Percentiles rank a stretch among this genome's conserved stretches.
These are phyloP conservation scores for Garcia nutans DNA, from an alignment of 345 rosid genomes.

Conservation along the genomic window DNA sequence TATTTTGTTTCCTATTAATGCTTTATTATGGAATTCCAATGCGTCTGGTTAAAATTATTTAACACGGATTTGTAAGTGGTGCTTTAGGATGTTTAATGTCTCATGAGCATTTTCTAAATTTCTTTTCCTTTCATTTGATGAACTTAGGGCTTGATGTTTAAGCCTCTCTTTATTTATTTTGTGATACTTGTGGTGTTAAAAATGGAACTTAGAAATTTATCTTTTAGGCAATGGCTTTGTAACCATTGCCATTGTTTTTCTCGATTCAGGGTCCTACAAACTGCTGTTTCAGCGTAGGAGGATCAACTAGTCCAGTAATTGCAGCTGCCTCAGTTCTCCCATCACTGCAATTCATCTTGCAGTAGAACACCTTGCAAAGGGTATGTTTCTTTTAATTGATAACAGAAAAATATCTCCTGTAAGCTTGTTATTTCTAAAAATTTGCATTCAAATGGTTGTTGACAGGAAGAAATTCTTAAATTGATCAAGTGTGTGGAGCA, in stretches of 20 bases:
- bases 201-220: slow-evolving; percentile 36
- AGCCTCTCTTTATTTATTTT: not conserved
- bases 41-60: not conserved
- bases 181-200: slow-evolving; percentile 10
- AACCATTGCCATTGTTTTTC: slow-evolving; percentile 32
- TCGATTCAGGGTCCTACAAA: slow-evolving; percentile 61
- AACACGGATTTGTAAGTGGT: not conserved
- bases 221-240: slow-evolving; percentile 39
- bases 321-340: slow-evolving; percentile 55
- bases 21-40: not conserved
- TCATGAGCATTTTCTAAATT: not conserved
- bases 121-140: not conserved
- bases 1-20: not conserved
- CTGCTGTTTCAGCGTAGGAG: slow-evolving; percentile 47
- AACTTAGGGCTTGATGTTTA: not conserved
- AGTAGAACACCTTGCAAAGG: slow-evolving; percentile 76
- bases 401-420: not conserved
- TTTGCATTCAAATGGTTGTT: slow-evolving; percentile 23
- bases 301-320: slow-evolving; percentile 44
- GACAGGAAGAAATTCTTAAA: slow-evolving; percentile 90
- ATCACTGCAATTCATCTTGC: slow-evolving; percentile 75
- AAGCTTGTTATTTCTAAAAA: not conserved
- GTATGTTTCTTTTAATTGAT: slow-evolving; percentile 34
- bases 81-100: not conserved
- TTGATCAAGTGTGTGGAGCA: slow-evolving; percentile 79